Conservation (phyloP, 23 red algal genomes). For the Gracilaria vermiculophylla region DNA sequence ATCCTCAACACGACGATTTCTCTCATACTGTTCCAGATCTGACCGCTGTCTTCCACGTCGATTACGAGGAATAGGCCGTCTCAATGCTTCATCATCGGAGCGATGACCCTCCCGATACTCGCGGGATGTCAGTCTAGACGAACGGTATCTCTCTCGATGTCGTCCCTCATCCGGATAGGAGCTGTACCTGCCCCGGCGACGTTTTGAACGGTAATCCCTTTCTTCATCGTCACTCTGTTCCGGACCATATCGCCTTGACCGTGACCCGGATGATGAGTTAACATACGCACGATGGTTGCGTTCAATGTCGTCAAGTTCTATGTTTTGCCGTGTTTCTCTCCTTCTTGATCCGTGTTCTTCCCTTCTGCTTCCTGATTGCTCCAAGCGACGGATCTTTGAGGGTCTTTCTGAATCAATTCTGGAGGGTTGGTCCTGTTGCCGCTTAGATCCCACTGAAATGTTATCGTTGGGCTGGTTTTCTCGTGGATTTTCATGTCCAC, state of each 20-base stretch:
- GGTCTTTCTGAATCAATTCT: constrained; percentile 1
- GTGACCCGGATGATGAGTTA: constrained; percentile 8
- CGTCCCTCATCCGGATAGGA: not conserved
- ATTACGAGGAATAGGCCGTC: not conserved
- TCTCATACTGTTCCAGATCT: constrained; percentile 1
- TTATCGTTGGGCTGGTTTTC: not conserved
- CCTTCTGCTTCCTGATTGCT: not conserved
- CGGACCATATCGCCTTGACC: not conserved
- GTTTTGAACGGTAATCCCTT: not conserved
- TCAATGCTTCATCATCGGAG: not conserved
- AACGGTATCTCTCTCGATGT: not conserved
- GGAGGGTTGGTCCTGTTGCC: not conserved
- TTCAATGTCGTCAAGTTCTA: constrained; percentile 10
- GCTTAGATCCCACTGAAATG: constrained; percentile 1
- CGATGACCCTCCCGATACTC: not conserved
- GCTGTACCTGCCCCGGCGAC: not conserved
- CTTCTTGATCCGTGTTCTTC: not conserved
- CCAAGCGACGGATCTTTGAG: not conserved
- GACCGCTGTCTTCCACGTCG: constrained; percentile 9
- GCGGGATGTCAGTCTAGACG: not conserved
- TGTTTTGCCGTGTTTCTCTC: constrained; percentile 10
- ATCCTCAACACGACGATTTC: not conserved
- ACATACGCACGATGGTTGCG: constrained; percentile 25
- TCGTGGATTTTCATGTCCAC: constrained; percentile 1
- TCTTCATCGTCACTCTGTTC: constrained; percentile 11